Evolutionary conservation across 257 asterid species (phyloP).

Genomic region (Solanum paucissectum): DNA sequence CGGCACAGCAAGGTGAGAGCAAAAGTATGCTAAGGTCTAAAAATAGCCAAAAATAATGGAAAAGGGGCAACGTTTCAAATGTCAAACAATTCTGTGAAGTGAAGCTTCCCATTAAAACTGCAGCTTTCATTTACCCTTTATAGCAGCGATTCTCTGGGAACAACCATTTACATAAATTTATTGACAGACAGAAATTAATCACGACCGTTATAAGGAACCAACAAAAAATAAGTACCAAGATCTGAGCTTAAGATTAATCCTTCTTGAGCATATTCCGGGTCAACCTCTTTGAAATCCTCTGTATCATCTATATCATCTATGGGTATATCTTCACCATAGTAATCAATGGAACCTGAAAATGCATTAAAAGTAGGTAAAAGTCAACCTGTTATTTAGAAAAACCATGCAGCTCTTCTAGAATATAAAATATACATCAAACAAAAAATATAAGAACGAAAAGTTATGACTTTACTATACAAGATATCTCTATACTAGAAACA

Average conservation of each 20-base stretch:
- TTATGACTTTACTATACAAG: not conserved
- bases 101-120: not conserved
- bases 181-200: not conserved
- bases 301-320: slow-evolving; percentile 32
- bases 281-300: slow-evolving; percentile 20
- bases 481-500: not conserved
- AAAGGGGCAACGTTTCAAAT: not conserved
- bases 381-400: not conserved
- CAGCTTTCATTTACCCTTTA: not conserved
- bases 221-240: not conserved
- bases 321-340: slow-evolving; percentile 52
- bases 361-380: not conserved
- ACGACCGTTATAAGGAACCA: not conserved
- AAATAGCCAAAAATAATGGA: not conserved
- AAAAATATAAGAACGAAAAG: not conserved
- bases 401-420: not conserved
- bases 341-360: slow-evolving; percentile 28
- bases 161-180: not conserved
- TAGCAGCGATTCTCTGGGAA: not conserved
- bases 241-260: not conserved
- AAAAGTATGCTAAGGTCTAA: not conserved
- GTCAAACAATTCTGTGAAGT: not conserved
- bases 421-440: not conserved
- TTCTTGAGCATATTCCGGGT: not conserved
- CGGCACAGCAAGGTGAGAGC: not conserved